A percentile compares a stretch with the other conserved stretches of the same genome.
phyloP scores from a whole-genome alignment of 2,329 filamentous ascomycete species.

The Cryphonectria naterciae region DNA sequence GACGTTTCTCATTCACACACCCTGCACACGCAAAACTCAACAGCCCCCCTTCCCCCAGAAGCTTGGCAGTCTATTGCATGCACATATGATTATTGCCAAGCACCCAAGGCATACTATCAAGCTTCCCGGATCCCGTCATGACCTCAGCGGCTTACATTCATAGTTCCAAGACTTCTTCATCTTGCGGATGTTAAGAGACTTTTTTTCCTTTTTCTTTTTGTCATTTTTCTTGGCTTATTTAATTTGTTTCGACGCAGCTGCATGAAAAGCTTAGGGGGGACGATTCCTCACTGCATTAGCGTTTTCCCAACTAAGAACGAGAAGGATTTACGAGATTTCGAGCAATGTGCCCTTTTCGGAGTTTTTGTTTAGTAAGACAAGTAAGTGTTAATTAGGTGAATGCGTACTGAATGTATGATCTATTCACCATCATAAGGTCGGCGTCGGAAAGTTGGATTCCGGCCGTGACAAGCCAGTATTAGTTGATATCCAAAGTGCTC shows the following conservation, averaged over 20 bases:
- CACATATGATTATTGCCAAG: background rate
- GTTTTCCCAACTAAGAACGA: background rate
- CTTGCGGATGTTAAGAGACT: background rate
- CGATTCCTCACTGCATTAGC: background rate
- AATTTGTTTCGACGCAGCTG: background rate
- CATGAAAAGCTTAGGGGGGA: background rate
- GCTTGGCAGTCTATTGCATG: background rate
- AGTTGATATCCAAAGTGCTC: background rate
- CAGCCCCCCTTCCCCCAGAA: too few species aligned
- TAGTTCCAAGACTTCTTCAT: background rate
- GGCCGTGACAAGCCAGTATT: too few species aligned
- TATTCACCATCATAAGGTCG: background rate
- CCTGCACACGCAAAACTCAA: background rate
- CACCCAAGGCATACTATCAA: background rate
- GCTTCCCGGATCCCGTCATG: background rate
- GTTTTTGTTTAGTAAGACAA: background rate
- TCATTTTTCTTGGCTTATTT: background rate
- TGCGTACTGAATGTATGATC: background rate
- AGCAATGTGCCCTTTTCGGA: background rate
- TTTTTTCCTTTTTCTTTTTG: too few species aligned
- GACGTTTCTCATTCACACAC: background rate
- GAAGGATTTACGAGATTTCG: background rate
- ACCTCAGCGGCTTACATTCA: background rate
- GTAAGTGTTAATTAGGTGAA: background rate
- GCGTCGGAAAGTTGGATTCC: too few species aligned